Evolutionary conservation across 306 rosid species (phyloP).

Genomic region (Ziziphus jujuba): DNA sequence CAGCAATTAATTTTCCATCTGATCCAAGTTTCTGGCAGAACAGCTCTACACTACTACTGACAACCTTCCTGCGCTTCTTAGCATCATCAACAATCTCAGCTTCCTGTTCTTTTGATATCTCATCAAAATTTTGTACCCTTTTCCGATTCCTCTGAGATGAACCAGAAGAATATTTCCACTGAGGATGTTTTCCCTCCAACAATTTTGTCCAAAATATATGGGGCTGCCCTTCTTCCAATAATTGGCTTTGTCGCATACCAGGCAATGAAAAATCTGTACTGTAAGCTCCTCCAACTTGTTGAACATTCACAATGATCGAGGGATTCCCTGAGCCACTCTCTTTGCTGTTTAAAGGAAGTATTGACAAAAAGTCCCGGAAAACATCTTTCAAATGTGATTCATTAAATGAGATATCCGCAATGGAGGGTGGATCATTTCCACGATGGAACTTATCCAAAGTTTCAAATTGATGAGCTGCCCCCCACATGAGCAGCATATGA

Average conservation of each 20-base stretch:
- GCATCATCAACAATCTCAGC: slow-evolving; percentile 38
- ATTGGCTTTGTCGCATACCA: slow-evolving; percentile 47
- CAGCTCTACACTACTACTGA: slow-evolving; percentile 32
- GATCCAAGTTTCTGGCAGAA: slow-evolving; percentile 40
- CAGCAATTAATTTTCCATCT: slow-evolving; percentile 30
- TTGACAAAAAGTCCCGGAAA: slow-evolving; percentile 47
- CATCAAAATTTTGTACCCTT: slow-evolving; percentile 46
- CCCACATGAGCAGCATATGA: slow-evolving; percentile 78
- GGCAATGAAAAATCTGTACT: slow-evolving; percentile 35
- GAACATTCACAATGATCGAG: slow-evolving; percentile 48
- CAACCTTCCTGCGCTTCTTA: slow-evolving; percentile 64
- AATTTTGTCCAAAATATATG: slow-evolving; percentile 68
- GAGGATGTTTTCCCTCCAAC: slow-evolving; percentile 63
- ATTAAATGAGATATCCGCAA: slow-evolving; percentile 25
- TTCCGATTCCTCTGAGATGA: slow-evolving; percentile 73
- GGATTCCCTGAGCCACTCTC: slow-evolving; percentile 34
- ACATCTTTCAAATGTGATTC: slow-evolving; percentile 41
- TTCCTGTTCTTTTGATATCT: slow-evolving; percentile 32
- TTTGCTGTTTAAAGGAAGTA: slow-evolving; percentile 51
- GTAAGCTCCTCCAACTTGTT: slow-evolving; percentile 65
- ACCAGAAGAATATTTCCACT: slow-evolving; percentile 60
- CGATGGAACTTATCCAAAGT: slow-evolving; percentile 56
- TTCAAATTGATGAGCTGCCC: slow-evolving; percentile 64
- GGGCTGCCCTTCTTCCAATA: slow-evolving; percentile 46
- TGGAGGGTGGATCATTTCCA: slow-evolving; percentile 27